Percentiles rank a stretch among this genome's conserved stretches.
Conservation (phyloP, 2,329 filamentous ascomycete genomes). For the Coniochaeta prunicola region DNA sequence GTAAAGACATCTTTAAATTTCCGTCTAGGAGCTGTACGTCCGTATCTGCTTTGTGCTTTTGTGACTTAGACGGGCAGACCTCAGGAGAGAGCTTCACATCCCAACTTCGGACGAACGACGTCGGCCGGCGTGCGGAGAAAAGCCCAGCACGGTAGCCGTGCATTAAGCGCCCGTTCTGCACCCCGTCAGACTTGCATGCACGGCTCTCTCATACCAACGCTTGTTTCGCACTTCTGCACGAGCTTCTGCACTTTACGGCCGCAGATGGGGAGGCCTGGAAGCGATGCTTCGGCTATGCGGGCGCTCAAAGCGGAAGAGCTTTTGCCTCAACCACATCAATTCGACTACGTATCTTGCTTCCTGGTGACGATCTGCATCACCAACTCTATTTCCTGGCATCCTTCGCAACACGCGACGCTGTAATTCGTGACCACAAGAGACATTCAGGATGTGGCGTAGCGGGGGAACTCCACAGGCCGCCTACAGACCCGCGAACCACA, state of each 20-base stretch:
- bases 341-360: background rate
- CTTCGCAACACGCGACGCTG: background rate
- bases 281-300: conserved; percentile 19
- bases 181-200: background rate
- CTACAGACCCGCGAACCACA: background rate
- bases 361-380: background rate
- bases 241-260: conserved; percentile 3
- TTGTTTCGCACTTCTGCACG: background rate
- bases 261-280: conserved; percentile 10
- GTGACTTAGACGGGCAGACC: background rate
- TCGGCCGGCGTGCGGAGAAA: background rate
- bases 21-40: background rate
- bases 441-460: background rate
- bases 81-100: background rate
- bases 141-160: background rate
- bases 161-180: background rate
- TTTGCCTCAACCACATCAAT: background rate
- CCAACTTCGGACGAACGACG: background rate
- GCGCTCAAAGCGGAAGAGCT: conserved; percentile 5
- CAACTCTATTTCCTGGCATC: background rate
- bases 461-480: background rate
- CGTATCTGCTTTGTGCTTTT: background rate
- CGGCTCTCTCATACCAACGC: background rate
- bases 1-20: too few species aligned
- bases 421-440: background rate